These are phyloP conservation scores for Carallia pectinifolia DNA, from an alignment of 345 rosid species.

Conservation along the genomic window DNA sequence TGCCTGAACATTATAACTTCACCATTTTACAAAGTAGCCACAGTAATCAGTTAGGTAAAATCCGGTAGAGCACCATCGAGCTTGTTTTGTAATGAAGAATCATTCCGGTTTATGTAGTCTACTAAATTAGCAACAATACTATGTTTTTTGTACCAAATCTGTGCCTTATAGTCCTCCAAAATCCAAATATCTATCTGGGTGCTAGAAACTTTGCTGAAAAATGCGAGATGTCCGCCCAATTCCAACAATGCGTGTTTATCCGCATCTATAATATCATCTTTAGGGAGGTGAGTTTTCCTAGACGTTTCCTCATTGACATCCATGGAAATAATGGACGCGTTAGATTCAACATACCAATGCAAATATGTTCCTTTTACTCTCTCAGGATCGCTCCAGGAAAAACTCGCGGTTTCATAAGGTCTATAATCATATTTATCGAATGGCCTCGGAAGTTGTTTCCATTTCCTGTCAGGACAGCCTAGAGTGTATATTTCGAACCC, in stretches of 20 bases:
- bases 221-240: slow-evolving; percentile 13
- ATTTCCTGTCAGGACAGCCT: slow-evolving; percentile 4
- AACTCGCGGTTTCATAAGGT: neutral
- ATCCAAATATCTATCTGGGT: slow-evolving; percentile 15
- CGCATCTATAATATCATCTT: neutral
- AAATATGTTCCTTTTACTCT: neutral
- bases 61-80: neutral
- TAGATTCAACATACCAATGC: slow-evolving; percentile 15
- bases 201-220: neutral
- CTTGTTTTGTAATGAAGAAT: neutral
- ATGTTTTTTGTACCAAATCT: slow-evolving; percentile 15
- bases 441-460: slow-evolving; percentile 19
- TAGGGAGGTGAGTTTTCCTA: slow-evolving; percentile 2
- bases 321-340: slow-evolving; percentile 14
- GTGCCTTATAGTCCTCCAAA: slow-evolving; percentile 8
- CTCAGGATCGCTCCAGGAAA: slow-evolving; percentile 5
- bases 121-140: neutral
- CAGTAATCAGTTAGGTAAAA: neutral
- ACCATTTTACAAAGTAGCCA: slow-evolving; percentile 4
- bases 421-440: neutral
- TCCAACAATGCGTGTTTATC: neutral
- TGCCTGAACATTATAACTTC: slow-evolving; percentile 8
- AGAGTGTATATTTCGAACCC: slow-evolving; percentile 13
- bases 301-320: slow-evolving; percentile 8
- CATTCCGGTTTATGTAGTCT: neutral